Conservation (phyloP, 306 rosid species). For the Rubus parviflorus region DNA sequence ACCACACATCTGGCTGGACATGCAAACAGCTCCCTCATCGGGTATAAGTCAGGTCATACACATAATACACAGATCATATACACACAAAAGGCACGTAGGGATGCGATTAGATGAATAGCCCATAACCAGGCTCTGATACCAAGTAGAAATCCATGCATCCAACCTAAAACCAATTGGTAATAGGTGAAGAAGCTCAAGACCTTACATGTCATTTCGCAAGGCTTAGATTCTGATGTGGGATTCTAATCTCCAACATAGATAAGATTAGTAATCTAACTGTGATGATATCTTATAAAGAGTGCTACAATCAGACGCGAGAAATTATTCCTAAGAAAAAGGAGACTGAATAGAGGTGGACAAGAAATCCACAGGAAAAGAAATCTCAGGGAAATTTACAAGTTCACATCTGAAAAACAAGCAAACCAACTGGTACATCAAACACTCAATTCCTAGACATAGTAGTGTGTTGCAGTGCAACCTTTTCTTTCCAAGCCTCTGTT, state of each 20-base stretch:
- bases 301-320: neutral
- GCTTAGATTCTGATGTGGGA: neutral
- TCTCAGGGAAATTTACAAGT: neutral
- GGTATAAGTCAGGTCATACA: too few relatives aligned
- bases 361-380: neutral
- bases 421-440: neutral
- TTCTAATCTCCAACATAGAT: neutral
- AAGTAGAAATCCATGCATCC: neutral
- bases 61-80: too few relatives aligned
- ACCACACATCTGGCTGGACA: too few relatives aligned
- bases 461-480: conserved; percentile 31
- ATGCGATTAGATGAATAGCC: too few relatives aligned
- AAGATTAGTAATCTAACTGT: neutral
- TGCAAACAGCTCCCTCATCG: too few relatives aligned
- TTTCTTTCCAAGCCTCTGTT: conserved; percentile 90
- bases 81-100: too few relatives aligned
- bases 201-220: neutral
- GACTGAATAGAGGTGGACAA: neutral
- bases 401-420: neutral
- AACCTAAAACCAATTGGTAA: neutral
- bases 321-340: neutral
- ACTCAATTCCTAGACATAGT: neutral
- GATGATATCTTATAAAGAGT: neutral
- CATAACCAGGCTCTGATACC: too few relatives aligned
- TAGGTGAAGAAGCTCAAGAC: neutral